Conservation (phyloP, 495 filamentous ascomycete genomes). For the Penicillium canescens region DNA sequence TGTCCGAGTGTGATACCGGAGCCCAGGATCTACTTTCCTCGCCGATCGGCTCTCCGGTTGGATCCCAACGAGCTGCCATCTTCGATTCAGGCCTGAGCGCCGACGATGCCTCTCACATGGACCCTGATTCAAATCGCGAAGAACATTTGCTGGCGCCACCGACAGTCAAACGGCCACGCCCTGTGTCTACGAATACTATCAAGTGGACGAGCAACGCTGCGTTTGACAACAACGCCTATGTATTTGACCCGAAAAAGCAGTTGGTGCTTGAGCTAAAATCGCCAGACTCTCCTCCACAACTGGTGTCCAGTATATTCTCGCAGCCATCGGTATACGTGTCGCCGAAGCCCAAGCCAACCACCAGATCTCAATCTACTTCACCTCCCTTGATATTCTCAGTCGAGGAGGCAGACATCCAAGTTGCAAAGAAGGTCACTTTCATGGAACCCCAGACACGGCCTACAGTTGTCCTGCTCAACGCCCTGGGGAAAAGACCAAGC, state of each 20-base stretch:
- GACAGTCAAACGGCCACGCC: conserved; percentile 27
- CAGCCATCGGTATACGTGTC: conserved; percentile 37
- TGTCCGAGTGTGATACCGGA: conserved; percentile 41
- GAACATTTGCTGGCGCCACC: conserved; percentile 25
- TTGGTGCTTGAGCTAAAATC: conserved; percentile 42
- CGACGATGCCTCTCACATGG: conserved; percentile 28
- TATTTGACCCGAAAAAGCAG: conserved; percentile 39
- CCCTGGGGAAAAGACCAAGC: conserved; percentile 18
- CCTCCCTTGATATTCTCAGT: conserved; percentile 34
- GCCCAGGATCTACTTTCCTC: conserved; percentile 37
- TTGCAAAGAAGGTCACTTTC: conserved; percentile 38
- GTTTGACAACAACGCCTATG: conserved; percentile 35
- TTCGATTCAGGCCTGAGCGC: conserved; percentile 36
- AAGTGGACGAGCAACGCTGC: conserved; percentile 41
- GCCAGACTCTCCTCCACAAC: conserved; percentile 29
- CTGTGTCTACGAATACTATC: conserved; percentile 43
- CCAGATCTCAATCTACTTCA: conserved; percentile 29
- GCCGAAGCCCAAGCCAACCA: conserved; percentile 17
- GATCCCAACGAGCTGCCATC: conserved; percentile 21
- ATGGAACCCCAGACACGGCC: conserved; percentile 36
- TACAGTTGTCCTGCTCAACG: conserved; percentile 39
- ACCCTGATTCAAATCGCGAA: conserved; percentile 29
- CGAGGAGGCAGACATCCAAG: conserved; percentile 37
- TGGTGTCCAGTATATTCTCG: conserved; percentile 36
- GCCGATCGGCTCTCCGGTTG: conserved; percentile 17